These are phyloP conservation scores for Blastobotrys arbuscula DNA, from an alignment of 1,139 yeast species.

Conservation along the genomic window DNA sequence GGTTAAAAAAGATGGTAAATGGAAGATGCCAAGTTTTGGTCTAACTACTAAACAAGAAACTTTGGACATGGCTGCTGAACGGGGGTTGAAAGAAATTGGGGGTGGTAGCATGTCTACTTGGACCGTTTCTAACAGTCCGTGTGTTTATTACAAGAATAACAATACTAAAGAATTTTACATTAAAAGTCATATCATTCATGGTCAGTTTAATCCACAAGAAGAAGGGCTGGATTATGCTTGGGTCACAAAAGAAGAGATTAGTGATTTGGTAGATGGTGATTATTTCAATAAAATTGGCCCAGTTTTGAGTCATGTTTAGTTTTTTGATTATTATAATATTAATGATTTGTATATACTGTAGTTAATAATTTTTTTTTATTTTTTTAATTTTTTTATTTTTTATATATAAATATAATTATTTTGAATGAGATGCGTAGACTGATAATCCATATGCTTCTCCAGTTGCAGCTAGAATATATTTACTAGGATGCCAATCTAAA, in stretches of 20 bases:
- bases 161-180: conserved; percentile 56
- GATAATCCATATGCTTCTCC: conserved; percentile 26
- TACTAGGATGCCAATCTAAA: conserved; percentile 33
- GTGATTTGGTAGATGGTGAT: conserved; percentile 45
- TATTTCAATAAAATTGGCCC: conserved; percentile 44
- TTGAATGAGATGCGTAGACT: conserved; percentile 4
- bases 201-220: conserved; percentile 56
- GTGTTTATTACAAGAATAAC: conserved; percentile 47
- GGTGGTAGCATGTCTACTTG: conserved; percentile 77
- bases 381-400: not conserved
- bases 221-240: conserved; percentile 53
- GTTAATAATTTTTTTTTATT: not conserved
- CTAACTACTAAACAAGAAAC: conserved; percentile 41
- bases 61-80: conserved; percentile 69
- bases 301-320: conserved; percentile 22
- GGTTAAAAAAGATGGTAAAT: conserved; percentile 43
- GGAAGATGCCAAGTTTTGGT: conserved; percentile 75
- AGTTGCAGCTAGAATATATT: conserved; percentile 29
- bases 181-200: conserved; percentile 89
- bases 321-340: not conserved
- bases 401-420: not conserved
- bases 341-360: conserved; percentile 8
- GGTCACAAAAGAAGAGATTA: conserved; percentile 79
- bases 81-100: conserved; percentile 65
- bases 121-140: conserved; percentile 85